Base-by-base conservation (phyloP, 116 monocot species). In the Dioscorea cayenensis region DNA sequence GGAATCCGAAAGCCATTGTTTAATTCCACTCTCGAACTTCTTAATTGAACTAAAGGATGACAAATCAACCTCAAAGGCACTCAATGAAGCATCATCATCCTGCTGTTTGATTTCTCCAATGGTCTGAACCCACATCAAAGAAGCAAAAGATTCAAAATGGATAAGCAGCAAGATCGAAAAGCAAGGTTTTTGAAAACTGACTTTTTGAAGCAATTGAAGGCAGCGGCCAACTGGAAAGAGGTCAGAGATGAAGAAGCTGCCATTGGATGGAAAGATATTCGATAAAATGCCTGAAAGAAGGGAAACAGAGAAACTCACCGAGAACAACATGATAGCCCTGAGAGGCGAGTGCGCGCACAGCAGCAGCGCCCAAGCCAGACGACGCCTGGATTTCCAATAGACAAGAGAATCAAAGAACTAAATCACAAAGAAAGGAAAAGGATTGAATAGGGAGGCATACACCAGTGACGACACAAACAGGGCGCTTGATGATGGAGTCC, bases 391-490 rank as follows among this genome's bases (percentile, higher is more conserved):
- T 70, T 38, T 19, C 28, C 28, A 27, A 37, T 55, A 29, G 60
- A 36, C 51, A 28, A 68, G 10, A 63, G 6, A 25, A 64, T 19
- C 17, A 20, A 36, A 16, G 8, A 74, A 79, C 14, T 14, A 59
- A 35, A 65, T 66, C 9, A 23, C n/a, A 69, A 69, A 36, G 17
- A 65, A 10, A 12, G 6, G 7, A 20, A 71, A 62, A 64, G 2
- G 66, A 19, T 25, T 64, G 14, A 9, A 50, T 29, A 59, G 48
- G 63, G 51, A 14, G 7, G 43, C 71, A 80, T 80, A 94, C 92
- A 59, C 92, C 95, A 7, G 92, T 95, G 68, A 95, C 68, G 38
- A 95, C 73, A 73, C 95, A 92, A 29, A 92, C 70, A 9, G 89
- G 92, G 9, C 64, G 27, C 22, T 51, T 43, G 72, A 68, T 43